These are phyloP conservation scores for Hypoxylon sp. DNA, from an alignment of 2,329 filamentous ascomycete genomes.

Conservation along the genomic window DNA sequence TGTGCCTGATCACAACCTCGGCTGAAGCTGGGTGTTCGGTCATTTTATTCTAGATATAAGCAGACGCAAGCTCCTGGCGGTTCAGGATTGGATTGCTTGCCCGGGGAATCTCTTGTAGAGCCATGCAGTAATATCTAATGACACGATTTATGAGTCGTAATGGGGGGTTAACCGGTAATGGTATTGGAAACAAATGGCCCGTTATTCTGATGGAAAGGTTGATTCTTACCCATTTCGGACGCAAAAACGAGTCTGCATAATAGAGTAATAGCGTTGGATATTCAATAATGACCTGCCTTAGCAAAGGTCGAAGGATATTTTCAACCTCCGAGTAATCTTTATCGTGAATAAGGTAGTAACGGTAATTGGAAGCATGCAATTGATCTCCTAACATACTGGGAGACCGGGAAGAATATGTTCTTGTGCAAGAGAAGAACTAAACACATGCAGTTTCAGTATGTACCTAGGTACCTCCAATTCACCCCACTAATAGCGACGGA, in stretches of 20 bases:
- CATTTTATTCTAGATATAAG: background rate
- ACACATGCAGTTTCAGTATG: background rate
- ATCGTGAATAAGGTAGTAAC: background rate
- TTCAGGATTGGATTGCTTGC: background rate
- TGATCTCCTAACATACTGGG: no score
- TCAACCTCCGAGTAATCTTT: background rate
- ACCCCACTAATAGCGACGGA: background rate
- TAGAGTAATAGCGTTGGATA: slow-evolving; percentile 1
- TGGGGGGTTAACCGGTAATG: background rate
- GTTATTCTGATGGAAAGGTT: background rate
- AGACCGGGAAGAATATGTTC: no score
- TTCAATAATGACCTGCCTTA: background rate
- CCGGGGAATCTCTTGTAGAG: background rate
- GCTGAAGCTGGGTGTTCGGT: background rate
- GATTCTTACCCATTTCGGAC: background rate
- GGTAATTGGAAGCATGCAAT: no score
- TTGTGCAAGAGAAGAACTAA: no score
- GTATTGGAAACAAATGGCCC: background rate
- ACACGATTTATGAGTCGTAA: background rate
- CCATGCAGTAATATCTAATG: background rate
- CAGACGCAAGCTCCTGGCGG: background rate
- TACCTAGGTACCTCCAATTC: slow-evolving; percentile 3
- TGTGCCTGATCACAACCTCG: background rate
- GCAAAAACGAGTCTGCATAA: background rate
- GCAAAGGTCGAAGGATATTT: background rate